Conservation (phyloP, 768 basidiomycete species). For the Lanmaoa rubissima region DNA sequence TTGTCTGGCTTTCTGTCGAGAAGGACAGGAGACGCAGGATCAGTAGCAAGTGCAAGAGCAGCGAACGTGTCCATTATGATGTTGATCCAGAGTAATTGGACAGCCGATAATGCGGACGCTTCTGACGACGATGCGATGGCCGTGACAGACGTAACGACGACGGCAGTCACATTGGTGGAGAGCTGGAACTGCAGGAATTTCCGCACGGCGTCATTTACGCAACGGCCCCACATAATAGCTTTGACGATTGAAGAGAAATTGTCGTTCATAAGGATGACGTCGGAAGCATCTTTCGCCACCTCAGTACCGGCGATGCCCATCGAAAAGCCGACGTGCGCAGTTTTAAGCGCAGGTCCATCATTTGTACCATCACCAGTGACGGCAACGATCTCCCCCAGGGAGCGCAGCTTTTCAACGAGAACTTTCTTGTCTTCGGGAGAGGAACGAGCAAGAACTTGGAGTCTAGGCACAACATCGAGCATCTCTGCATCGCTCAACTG, state of each 20-base stretch:
- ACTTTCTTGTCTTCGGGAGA: constrained; percentile 97
- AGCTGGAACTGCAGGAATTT: constrained; percentile 98
- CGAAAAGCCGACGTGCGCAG: constrained; percentile 94
- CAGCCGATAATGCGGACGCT: constrained; percentile 86
- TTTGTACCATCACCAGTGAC: constrained; percentile 99
- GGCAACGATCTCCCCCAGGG: constrained; percentile 86
- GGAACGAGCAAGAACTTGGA: constrained; percentile 96
- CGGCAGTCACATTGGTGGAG: constrained; percentile 93
- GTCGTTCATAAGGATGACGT: constrained; percentile 98
- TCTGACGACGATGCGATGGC: constrained; percentile 79
- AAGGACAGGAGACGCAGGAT: constrained; percentile 79
- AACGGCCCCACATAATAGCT: constrained; percentile 99
- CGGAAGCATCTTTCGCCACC: constrained; percentile 98
- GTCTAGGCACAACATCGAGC: constrained; percentile 80
- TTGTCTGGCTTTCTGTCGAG: constrained; percentile 90
- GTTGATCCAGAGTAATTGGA: constrained; percentile 98
- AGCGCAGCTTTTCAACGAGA: constrained; percentile 84
- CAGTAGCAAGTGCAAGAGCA: constrained; percentile 94
- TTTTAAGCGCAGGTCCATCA: constrained; percentile 94
- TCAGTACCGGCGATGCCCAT: constrained; percentile 98
- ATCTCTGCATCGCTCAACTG: constrained; percentile 67
- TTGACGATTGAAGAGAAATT: constrained; percentile 95
- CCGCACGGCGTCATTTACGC: constrained; percentile 95
- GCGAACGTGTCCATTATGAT: constrained; percentile 99
- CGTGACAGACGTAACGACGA: constrained; percentile 89